These are phyloP conservation scores for Kitagawia praeruptora DNA, from an alignment of 129 eudicot genomes.

Conservation along the genomic window DNA sequence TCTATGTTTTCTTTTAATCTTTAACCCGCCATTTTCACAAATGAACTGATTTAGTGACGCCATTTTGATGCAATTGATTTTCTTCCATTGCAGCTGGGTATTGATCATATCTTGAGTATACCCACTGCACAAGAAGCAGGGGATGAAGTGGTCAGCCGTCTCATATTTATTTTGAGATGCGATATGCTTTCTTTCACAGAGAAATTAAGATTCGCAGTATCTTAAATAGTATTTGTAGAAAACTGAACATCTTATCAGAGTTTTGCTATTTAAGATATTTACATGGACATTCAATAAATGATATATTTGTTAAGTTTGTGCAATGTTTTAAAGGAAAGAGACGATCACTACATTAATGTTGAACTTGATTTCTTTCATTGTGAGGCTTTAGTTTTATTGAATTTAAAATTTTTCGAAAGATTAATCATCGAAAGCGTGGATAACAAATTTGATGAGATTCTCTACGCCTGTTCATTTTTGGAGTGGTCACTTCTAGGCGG, in stretches of 20 bases:
- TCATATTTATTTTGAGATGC: slow-evolving; percentile 59
- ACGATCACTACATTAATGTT: background rate
- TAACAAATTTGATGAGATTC: slow-evolving; percentile 41
- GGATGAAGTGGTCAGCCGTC: slow-evolving; percentile 64
- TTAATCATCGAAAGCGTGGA: background rate
- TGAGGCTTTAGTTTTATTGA: background rate
- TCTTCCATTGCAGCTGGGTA: slow-evolving; percentile 51
- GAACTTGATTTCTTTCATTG: background rate
- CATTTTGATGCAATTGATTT: background rate
- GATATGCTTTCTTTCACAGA: slow-evolving; percentile 26
- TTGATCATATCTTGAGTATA: slow-evolving; percentile 19
- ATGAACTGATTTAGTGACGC: background rate
- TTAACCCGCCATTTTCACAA: background rate
- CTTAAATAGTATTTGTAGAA: background rate
- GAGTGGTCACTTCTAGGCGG: slow-evolving; percentile 81
- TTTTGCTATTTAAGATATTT: background rate
- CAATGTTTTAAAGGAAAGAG: too few relatives aligned
- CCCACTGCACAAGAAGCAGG: slow-evolving; percentile 57
- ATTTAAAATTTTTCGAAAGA: background rate
- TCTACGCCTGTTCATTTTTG: slow-evolving; percentile 58
- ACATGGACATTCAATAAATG: background rate
- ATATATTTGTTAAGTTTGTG: too few relatives aligned
- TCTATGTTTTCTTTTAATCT: background rate
- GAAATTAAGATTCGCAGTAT: background rate
- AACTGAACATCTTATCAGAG: background rate